Base-by-base conservation (phyloP, 805 yeast species). In the Millerozyma miso region DNA sequence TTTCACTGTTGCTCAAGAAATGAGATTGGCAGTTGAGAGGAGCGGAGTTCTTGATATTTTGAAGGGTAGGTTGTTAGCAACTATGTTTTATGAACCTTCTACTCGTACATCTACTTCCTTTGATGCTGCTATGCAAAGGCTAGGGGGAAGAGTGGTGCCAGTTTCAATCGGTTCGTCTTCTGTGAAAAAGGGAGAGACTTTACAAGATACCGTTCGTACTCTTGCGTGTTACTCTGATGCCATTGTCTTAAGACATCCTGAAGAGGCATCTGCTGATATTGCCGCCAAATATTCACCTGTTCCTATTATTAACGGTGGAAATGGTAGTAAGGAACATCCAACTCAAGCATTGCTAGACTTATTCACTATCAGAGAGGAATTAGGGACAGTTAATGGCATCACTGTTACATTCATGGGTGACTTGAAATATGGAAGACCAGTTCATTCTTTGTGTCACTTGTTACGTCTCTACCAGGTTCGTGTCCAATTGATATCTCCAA, bases 361-460 rank as follows among this genome's bases (percentile, higher is more conserved):
- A 67, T 93, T 91, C 79, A 93, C 99, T 41, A 93, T 93, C 57
- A 88, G 99, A 73, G 99, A 93, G 70, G 99, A 93, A 73, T 76
- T 93, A 51, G 99, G 99, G 63, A 88, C 98, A 46, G 97, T 95
- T 42, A 93, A 93, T 65, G 97, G 98, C 63, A 85, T 95, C 60
- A 89, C 97, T 31, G 93, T 93, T 51, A 93, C 99, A 3, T 93
- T 93, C 69, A 89, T 93, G 96, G 99, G 99, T 61, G 99, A 93
- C 63, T 79, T 93, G 77, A 89, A 88, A 66, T 88, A 88, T 62
- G 99, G 99, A 47, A 85, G 99, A 74, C 96, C 99, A 47, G 98
- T 93, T 38, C 99, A 93, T 71, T 91, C 98, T 4, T 78, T 93
- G 65, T 87, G 93, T 63, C 85, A 88, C 64, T 74, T 93, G 65